phyloP scores from a whole-genome alignment of 202 grass and related monocot species.

The Digitaria exilis region DNA sequence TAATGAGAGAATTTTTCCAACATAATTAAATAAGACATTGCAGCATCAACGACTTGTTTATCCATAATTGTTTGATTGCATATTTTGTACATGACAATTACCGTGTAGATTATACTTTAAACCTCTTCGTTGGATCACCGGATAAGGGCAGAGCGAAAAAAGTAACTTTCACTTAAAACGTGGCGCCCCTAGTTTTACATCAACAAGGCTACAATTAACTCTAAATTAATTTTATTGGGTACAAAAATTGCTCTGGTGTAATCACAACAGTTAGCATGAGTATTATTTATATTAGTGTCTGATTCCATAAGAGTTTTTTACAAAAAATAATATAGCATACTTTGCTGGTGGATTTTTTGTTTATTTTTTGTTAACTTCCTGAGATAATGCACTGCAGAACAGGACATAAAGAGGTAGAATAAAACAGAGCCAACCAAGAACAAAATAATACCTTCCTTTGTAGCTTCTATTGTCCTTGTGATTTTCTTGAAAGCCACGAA shows the following conservation, averaged over 20 bases:
- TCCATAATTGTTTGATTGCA: neutral
- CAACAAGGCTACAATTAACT: neutral
- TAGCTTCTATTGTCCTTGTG: conserved; percentile 39
- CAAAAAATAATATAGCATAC: neutral
- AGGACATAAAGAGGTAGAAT: neutral
- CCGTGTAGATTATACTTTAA: neutral
- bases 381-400: neutral
- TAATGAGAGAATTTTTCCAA: neutral
- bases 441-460: conserved; percentile 49
- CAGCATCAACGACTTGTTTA: neutral
- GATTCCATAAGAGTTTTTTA: neutral
- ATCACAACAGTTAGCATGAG: neutral
- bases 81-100: neutral
- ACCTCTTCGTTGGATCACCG: neutral
- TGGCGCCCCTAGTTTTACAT: neutral
- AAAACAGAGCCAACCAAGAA: neutral
- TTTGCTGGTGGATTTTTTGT: neutral
- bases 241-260: neutral
- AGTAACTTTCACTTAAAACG: neutral
- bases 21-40: neutral
- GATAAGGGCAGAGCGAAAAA: neutral
- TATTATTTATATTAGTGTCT: neutral
- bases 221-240: neutral
- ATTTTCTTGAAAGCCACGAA: conserved; percentile 36
- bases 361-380: neutral